A percentile compares a stretch with the other conserved stretches of the same genome.
Evolutionary conservation across 257 asterid species (phyloP).

Genomic region (Parsonsia alboflavescens): DNA sequence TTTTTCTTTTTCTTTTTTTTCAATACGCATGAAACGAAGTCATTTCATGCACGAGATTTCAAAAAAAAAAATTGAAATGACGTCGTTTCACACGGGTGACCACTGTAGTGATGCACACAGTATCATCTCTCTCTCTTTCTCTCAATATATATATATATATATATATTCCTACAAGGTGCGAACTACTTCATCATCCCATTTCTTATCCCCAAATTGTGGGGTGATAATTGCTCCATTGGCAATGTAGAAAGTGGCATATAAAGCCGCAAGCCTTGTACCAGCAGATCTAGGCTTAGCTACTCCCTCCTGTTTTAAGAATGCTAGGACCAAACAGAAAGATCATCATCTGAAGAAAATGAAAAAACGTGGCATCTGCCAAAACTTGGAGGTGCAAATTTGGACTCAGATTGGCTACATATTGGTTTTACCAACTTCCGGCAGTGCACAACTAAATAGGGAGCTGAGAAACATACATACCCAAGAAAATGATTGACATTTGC

Average conservation of each 20-base stretch:
- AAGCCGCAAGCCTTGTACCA: constrained; percentile 85
- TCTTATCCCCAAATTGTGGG: constrained; percentile 86
- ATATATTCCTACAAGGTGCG: constrained; percentile 55
- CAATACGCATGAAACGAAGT: no score
- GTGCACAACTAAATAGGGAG: neutral
- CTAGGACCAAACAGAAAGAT: constrained; percentile 2
- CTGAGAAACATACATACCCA: neutral
- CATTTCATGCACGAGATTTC: no score
- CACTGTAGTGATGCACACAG: neutral
- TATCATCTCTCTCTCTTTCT: no score
- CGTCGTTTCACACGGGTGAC: no score
- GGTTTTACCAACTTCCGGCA: neutral
- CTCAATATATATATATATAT: no score
- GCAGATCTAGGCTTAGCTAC: constrained; percentile 64
- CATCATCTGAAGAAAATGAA: neutral
- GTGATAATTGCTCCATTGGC: constrained; percentile 79
- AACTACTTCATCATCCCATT: constrained; percentile 86
- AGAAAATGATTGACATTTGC: neutral
- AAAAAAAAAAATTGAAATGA: no score
- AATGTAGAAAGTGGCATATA: constrained; percentile 76
- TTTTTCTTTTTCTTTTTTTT: no score
- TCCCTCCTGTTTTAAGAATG: constrained; percentile 41
- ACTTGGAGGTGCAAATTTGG: neutral
- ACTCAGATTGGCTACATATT: neutral
- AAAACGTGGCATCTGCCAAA: neutral